These are phyloP conservation scores for Russula compacta DNA, from an alignment of 768 basidiomycete species.

Conservation along the genomic window DNA sequence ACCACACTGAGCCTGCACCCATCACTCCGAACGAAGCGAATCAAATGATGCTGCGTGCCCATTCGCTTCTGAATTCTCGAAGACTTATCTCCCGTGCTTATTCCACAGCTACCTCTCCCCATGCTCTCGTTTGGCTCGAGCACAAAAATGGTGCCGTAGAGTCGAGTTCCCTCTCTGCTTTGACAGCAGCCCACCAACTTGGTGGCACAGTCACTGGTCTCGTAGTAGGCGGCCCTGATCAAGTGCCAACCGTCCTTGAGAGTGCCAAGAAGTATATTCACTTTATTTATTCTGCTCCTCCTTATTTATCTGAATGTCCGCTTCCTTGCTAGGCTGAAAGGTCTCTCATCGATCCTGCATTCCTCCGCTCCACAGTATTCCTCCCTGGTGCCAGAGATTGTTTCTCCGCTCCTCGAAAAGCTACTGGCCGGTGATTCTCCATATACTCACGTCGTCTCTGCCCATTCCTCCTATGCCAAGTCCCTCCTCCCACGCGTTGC, in stretches of 20 bases:
- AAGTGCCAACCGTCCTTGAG: constrained; percentile 57
- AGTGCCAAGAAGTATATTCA: constrained; percentile 67
- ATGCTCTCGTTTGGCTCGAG: constrained; percentile 84
- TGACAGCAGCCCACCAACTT: constrained; percentile 82
- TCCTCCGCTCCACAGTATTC: constrained; percentile 63
- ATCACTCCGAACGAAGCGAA: background rate
- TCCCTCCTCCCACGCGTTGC: constrained; percentile 90
- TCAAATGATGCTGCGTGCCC: constrained; percentile 5
- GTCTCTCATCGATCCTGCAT: constrained; percentile 58
- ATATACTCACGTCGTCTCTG: constrained; percentile 87
- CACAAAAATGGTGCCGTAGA: constrained; percentile 77
- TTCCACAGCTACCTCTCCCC: constrained; percentile 51
- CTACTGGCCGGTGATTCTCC: constrained; percentile 51
- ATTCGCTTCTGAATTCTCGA: background rate
- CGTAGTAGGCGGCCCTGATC: constrained; percentile 57
- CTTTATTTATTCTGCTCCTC: background rate
- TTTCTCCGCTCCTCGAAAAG: constrained; percentile 77
- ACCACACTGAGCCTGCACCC: no score
- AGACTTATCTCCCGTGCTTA: constrained; percentile 35
- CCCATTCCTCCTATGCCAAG: constrained; percentile 88
- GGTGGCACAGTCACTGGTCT: constrained; percentile 82
- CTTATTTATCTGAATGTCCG: background rate
- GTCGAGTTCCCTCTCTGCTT: constrained; percentile 76
- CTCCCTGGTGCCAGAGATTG: constrained; percentile 60
- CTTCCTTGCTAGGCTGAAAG: constrained; percentile 44